phyloP scores from a whole-genome alignment of 495 filamentous ascomycete genomes.

The Aspergillus saccharolyticus region DNA sequence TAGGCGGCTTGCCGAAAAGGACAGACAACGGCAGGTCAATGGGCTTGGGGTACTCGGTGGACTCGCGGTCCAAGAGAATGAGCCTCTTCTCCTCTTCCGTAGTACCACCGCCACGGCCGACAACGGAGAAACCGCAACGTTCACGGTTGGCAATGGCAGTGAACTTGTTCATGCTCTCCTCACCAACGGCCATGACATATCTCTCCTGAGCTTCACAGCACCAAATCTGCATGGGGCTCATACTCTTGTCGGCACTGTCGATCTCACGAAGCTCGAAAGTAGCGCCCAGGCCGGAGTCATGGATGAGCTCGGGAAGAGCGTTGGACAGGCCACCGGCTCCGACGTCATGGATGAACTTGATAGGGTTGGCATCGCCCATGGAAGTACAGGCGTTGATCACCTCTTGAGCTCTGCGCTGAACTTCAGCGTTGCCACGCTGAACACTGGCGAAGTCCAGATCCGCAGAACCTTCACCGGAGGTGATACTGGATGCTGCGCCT shows the following conservation, averaged over 20 bases:
- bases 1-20: constrained; percentile 86
- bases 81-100: constrained; percentile 63
- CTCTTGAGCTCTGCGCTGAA: constrained; percentile 90
- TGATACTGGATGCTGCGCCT: constrained; percentile 87
- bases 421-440: constrained; percentile 87
- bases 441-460: constrained; percentile 96
- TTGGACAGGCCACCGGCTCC: constrained; percentile 94
- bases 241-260: constrained; percentile 79
- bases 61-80: constrained; percentile 77
- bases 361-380: constrained; percentile 77
- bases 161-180: constrained; percentile 75
- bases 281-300: constrained; percentile 84
- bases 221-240: constrained; percentile 96
- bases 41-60: constrained; percentile 65
- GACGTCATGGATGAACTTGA: constrained; percentile 94
- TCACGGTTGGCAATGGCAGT: constrained; percentile 78
- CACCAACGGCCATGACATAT: constrained; percentile 81
- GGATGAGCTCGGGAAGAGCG: constrained; percentile 84
- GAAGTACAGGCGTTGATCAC: constrained; percentile 92
- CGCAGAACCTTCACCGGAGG: constrained; percentile 79
- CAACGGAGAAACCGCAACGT: constrained; percentile 89
- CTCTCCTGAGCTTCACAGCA: constrained; percentile 95
- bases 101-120: constrained; percentile 66
- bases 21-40: constrained; percentile 90
- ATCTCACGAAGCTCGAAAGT: constrained; percentile 88